phyloP scores from a whole-genome alignment of 352 stramenopile species.

The Thraustochytrium sp. region DNA sequence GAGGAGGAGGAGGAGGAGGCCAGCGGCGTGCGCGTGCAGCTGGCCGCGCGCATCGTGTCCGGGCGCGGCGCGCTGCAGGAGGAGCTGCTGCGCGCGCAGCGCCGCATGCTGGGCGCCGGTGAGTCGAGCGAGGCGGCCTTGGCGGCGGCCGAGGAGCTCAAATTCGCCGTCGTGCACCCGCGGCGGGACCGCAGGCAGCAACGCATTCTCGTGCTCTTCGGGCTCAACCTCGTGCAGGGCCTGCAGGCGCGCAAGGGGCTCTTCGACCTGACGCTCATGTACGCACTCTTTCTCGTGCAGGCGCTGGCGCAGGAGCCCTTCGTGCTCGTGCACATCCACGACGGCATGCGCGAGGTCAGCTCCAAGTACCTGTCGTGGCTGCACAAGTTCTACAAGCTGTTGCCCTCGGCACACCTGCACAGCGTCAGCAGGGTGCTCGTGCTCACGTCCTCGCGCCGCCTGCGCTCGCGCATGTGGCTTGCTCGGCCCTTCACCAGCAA shows the following conservation, averaged over 20 bases:
- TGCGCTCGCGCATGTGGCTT: slow-evolving; percentile 32
- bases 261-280: not conserved
- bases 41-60: slow-evolving; percentile 4
- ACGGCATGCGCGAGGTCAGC: not conserved
- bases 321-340: slow-evolving; percentile 22
- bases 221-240: not conserved
- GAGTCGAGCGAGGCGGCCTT: not conserved
- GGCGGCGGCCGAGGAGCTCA: not conserved
- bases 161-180: slow-evolving; percentile 8
- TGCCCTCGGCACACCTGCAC: not conserved
- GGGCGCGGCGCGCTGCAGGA: not conserved
- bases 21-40: not conserved
- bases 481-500: slow-evolving; percentile 16
- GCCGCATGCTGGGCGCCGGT: not conserved
- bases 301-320: not conserved
- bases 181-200: not conserved
- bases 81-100: not conserved
- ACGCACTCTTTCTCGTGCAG: not conserved
- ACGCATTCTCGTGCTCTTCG: not conserved
- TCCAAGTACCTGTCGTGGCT: slow-evolving; percentile 2
- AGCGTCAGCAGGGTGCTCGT: not conserved
- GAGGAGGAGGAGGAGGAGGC: not conserved
- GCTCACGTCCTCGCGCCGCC: not conserved
- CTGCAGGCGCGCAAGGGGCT: not conserved
- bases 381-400: slow-evolving; percentile 29